Base-by-base conservation (phyloP, 345 rosid genomes). In the Lepidium didymum region DNA sequence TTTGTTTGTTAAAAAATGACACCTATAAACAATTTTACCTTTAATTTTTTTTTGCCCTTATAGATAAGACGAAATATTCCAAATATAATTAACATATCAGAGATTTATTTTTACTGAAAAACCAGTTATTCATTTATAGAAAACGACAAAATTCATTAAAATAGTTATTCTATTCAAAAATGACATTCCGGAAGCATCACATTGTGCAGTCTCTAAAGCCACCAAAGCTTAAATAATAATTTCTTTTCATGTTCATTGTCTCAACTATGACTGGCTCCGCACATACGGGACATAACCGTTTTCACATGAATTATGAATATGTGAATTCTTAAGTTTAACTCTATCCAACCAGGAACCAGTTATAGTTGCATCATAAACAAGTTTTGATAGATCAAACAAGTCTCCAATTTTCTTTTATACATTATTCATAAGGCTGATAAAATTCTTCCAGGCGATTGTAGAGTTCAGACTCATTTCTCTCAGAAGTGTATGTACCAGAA, bases 331-430 rank as follows among this genome's bases (percentile, higher is more conserved):
- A 56, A 55, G 0, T 56, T 36, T 15, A 19, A 14, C 37, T 31
- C 55, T 36, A 50, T 33, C 61, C 37, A 21, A 50, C 53, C 34
- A 51, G 27, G 29, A 50, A 57, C 70, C 66, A 64, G 53, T 46
- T 56, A 56, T 57, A 65, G 72, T 73, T 73, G 57, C 72, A 65
- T 73, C 67, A 65, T 73, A 40, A 73, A 73, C 77, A 73, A 65
- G 55, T 50, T 73, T 64, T 49, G 19, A 37, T 56, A 56, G 23
- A 50, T 58, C 77, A 64, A 65, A 73, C 19, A 64, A 56, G 54
- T 64, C 60, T 55, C 70, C 71, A 56, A 33, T 64, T 57, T 72
- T 72, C 70, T 72, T 72, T 73, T 65, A 50, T 73, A 73, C 77
- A 73, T 65, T 46, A 43, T 42, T 73, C 66, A 55, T 72, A 45